Conservation (phyloP, 2,329 filamentous ascomycete species). For the Tolypocladium album region DNA sequence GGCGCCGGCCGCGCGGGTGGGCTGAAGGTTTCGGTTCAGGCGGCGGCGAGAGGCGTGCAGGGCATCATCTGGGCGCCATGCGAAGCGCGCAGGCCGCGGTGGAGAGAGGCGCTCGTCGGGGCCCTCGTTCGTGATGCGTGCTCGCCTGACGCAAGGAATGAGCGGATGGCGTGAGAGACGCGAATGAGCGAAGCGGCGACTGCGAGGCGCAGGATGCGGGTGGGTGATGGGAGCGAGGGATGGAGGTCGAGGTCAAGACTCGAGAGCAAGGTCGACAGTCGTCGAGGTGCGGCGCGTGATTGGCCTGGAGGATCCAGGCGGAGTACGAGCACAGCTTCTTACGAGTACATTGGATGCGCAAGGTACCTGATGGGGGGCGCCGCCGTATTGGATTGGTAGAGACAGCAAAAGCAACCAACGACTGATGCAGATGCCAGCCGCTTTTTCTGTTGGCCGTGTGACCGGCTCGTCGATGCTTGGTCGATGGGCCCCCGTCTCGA, state of each 20-base stretch:
- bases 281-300: slow-evolving; percentile 4
- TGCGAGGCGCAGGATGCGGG: neutral
- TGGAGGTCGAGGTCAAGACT: neutral
- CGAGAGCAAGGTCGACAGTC: neutral
- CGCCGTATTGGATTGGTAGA: neutral
- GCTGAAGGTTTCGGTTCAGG: neutral
- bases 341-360: neutral
- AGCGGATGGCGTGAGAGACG: neutral
- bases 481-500: neutral
- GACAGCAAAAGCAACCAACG: neutral
- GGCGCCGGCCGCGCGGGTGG: slow-evolving; percentile 1
- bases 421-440: neutral
- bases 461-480: neutral
- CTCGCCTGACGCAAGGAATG: neutral
- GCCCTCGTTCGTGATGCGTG: neutral
- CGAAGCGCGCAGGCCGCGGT: slow-evolving; percentile 6
- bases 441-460: neutral
- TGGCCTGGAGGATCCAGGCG: slow-evolving; percentile 2
- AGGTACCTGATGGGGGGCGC: neutral
- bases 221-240: neutral
- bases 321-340: neutral
- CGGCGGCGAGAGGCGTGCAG: neutral
- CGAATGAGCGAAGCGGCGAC: neutral
- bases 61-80: slow-evolving; percentile 21
- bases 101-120: neutral